A percentile compares a stretch with the other conserved stretches of the same genome.
Evolutionary conservation across 2,329 filamentous ascomycete species (phyloP).

Genomic region (Fusarium aywerte): DNA sequence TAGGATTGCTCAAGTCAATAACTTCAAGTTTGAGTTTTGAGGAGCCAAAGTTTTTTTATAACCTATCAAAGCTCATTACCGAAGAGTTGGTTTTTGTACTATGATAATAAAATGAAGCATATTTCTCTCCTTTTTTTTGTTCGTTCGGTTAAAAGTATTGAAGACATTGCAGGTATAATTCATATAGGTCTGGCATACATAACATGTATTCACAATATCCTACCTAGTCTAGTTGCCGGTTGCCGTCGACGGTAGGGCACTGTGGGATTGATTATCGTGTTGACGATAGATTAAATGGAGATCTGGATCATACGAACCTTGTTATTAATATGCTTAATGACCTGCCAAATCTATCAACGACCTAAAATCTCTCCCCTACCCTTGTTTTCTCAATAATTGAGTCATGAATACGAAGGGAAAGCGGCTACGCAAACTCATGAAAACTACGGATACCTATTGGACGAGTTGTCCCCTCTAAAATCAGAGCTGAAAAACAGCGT

Average conservation of each 20-base stretch:
- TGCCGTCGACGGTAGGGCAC: constrained; percentile 16
- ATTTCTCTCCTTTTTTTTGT: neutral
- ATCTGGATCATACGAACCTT: constrained; percentile 26
- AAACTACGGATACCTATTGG: neutral
- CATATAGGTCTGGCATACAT: neutral
- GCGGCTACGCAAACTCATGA: neutral
- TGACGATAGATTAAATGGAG: constrained; percentile 23
- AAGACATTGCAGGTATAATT: neutral
- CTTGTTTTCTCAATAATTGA: neutral
- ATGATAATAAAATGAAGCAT: neutral
- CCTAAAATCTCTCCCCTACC: neutral
- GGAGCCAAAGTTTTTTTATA: neutral
- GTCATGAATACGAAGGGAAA: neutral
- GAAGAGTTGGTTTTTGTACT: neutral
- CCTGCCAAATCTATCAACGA: neutral
- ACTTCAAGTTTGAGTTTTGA: neutral
- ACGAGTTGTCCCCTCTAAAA: neutral
- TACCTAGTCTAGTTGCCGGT: neutral
- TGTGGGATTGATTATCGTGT: constrained; percentile 13
- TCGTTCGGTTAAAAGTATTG: neutral
- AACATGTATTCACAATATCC: neutral
- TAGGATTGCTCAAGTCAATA: constrained; percentile 7
- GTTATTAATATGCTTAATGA: constrained; percentile 6
- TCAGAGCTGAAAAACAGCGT: neutral
- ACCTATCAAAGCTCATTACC: neutral